phyloP scores from a whole-genome alignment of 1,284 basidiomycete genomes.

The Leccinum pachyderme region DNA sequence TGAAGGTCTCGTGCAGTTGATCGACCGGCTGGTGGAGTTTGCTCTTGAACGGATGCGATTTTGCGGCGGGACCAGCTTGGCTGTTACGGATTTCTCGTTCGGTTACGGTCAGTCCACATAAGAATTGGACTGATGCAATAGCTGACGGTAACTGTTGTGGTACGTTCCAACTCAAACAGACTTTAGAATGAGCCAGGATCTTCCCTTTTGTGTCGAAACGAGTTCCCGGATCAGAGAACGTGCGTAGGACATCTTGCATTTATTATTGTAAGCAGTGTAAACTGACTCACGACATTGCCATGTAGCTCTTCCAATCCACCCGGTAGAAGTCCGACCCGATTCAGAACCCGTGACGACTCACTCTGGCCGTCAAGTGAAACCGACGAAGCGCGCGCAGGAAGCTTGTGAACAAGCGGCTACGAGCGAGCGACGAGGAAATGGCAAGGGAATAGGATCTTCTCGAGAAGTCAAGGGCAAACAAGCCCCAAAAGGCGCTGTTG shows the following conservation, averaged over 20 bases:
- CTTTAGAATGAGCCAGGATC: conserved; percentile 33
- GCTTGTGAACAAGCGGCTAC: conserved; percentile 1
- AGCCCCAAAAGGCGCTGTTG: neutral
- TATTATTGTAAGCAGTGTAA: neutral
- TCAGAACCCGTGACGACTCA: conserved; percentile 16
- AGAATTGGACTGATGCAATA: neutral
- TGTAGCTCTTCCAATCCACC: conserved; percentile 17
- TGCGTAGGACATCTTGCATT: conserved; percentile 10
- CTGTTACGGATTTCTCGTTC: conserved; percentile 28
- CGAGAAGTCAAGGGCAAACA: neutral
- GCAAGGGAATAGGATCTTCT: neutral
- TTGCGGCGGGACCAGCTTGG: conserved; percentile 15
- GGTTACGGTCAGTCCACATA: conserved; percentile 26
- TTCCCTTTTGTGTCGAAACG: conserved; percentile 30
- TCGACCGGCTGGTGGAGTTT: conserved; percentile 27
- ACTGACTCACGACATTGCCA: conserved; percentile 8
- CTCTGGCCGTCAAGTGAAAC: conserved; percentile 27
- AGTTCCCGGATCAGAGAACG: conserved; percentile 27
- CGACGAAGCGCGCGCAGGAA: conserved; percentile 17
- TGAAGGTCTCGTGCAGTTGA: conserved; percentile 28
- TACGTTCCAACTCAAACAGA: conserved; percentile 14
- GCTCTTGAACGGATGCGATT: conserved; percentile 28
- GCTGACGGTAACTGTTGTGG: neutral
- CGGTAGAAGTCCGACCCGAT: conserved; percentile 2
- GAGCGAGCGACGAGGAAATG: conserved; percentile 5